Evolutionary conservation across 345 rosid species (phyloP).

Genomic region (Eutrema heterophyllum): DNA sequence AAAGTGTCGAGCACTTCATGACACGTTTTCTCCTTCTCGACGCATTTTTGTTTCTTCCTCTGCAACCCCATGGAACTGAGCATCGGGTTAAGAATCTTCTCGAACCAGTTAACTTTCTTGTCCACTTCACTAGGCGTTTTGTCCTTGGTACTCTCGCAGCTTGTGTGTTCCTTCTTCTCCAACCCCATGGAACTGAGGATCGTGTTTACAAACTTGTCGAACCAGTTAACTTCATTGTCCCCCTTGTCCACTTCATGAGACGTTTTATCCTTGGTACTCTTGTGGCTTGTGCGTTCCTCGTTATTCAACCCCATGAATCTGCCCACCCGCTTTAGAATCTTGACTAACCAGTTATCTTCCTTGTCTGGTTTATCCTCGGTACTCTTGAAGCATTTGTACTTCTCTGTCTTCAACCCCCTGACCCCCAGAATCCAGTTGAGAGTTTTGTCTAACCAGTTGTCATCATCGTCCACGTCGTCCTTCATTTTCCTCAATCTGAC

Average conservation of each 20-base stretch:
- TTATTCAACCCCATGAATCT: too few relatives aligned
- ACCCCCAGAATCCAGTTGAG: conserved; percentile 24
- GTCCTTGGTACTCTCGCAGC: not conserved
- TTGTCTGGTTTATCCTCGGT: not conserved
- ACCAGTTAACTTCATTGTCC: too few relatives aligned
- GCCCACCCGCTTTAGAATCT: not conserved
- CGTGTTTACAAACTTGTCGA: too few relatives aligned
- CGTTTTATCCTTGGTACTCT: not conserved
- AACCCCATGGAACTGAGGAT: too few relatives aligned
- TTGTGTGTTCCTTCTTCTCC: too few relatives aligned
- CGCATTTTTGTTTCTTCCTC: not conserved
- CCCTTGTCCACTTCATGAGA: too few relatives aligned
- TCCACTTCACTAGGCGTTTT: too few relatives aligned
- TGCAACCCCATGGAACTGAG: not conserved
- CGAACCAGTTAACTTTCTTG: not conserved
- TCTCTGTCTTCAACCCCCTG: not conserved
- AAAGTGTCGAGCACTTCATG: conserved; percentile 29
- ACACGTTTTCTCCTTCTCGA: not conserved
- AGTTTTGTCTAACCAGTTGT: not conserved
- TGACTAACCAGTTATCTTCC: not conserved
- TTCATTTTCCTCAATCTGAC: conserved; percentile 20
- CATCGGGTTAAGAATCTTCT: not conserved
- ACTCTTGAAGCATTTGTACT: not conserved
- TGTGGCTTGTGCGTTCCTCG: too few relatives aligned
- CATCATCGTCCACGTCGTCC: conserved; percentile 10